A percentile compares a stretch with the other conserved stretches of the same genome.
Conservation (phyloP, 2,329 filamentous ascomycete species). For the Alternaria infectoria region DNA sequence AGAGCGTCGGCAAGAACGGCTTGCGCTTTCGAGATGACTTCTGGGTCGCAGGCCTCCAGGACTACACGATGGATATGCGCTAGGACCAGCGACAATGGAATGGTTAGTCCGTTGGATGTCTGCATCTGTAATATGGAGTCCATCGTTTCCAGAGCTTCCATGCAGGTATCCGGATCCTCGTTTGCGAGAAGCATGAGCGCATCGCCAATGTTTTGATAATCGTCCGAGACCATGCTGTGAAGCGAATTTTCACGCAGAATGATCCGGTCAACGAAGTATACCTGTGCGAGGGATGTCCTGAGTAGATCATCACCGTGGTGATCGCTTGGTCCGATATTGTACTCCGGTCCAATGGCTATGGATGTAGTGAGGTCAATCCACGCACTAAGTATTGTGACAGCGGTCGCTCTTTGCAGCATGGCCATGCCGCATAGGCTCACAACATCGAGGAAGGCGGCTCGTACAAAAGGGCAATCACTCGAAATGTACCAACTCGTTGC, state of each 20-base stretch:
- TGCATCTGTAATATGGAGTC: constrained; percentile 22
- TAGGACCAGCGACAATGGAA: constrained; percentile 28
- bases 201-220: constrained; percentile 30
- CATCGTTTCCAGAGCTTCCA: constrained; percentile 29
- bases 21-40: constrained; percentile 42
- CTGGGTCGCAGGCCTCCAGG: constrained; percentile 25
- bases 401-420: constrained; percentile 26
- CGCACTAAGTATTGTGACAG: constrained; percentile 18
- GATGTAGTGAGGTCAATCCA: constrained; percentile 27
- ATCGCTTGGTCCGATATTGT: constrained; percentile 16
- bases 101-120: constrained; percentile 8
- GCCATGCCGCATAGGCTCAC: constrained; percentile 35
- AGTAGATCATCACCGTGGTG: constrained; percentile 22
- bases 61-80: constrained; percentile 28
- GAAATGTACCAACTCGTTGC: constrained; percentile 21
- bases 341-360: constrained; percentile 29
- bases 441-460: constrained; percentile 47
- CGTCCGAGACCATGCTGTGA: constrained; percentile 15
- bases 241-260: constrained; percentile 26
- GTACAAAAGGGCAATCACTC: constrained; percentile 41
- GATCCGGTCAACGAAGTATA: constrained; percentile 33
- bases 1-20: constrained; percentile 32
- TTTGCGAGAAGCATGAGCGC: constrained; percentile 30
- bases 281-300: constrained; percentile 26
- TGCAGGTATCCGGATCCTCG: constrained; percentile 37